Evolutionary conservation across 805 yeast species (phyloP).

Genomic region (Hermanozyma aechmeae): DNA sequence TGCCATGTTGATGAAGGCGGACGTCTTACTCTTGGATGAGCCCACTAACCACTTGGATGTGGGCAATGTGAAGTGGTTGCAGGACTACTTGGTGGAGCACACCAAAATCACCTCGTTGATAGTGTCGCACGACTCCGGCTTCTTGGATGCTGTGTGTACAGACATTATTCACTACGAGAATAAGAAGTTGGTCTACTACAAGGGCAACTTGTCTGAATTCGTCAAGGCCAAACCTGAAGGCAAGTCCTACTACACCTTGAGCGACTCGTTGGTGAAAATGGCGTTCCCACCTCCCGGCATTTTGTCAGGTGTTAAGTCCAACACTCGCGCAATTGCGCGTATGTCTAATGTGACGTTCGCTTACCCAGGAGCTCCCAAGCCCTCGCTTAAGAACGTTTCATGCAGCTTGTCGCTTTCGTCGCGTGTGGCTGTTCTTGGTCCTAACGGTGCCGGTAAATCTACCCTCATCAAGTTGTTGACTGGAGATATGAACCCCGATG

Average conservation of each 20-base stretch:
- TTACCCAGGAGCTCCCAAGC: conserved; percentile 84
- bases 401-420: conserved; percentile 93
- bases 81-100: conserved; percentile 76
- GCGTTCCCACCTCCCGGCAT: conserved; percentile 98
- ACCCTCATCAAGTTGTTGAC: conserved; percentile 89
- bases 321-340: conserved; percentile 87
- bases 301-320: conserved; percentile 92
- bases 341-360: conserved; percentile 77
- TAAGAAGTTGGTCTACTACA: conserved; percentile 89
- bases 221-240: conserved; percentile 94
- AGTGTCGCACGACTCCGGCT: conserved; percentile 97
- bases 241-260: conserved; percentile 86
- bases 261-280: conserved; percentile 91
- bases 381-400: conserved; percentile 70
- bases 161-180: conserved; percentile 95
- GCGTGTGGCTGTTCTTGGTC: conserved; percentile 93
- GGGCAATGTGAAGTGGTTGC: conserved; percentile 85
- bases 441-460: conserved; percentile 98
- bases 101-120: conserved; percentile 87
- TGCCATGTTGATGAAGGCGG: conserved; percentile 97
- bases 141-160: conserved; percentile 91
- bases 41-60: conserved; percentile 99
- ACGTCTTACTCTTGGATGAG: conserved; percentile 88
- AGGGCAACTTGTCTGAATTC: conserved; percentile 89
- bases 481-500: conserved; percentile 79